Evolutionary conservation across 2,329 filamentous ascomycete species (phyloP).

Genomic region (Cytospora mali): DNA sequence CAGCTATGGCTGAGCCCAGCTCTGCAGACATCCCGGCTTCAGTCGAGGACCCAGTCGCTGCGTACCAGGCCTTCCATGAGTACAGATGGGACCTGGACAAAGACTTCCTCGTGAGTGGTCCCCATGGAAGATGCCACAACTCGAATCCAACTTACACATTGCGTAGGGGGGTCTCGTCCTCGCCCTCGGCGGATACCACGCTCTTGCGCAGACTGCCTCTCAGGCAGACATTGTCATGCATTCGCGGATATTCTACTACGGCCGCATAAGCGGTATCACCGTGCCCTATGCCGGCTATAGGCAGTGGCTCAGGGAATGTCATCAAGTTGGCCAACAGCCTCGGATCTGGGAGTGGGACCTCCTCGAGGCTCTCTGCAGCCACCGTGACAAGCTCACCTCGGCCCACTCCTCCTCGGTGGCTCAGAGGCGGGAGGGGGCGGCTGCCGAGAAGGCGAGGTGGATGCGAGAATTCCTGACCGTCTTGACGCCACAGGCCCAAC

Average conservation of each 20-base stretch:
- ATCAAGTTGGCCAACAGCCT: conserved; percentile 39
- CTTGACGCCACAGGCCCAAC: neutral
- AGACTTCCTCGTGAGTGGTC: conserved; percentile 27
- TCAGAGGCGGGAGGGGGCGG: conserved; percentile 6
- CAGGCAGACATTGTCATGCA: conserved; percentile 30
- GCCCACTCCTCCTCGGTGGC: neutral
- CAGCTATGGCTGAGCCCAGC: conserved; percentile 13
- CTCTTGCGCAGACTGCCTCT: conserved; percentile 25
- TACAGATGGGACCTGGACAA: conserved; percentile 27
- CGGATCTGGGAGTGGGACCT: conserved; percentile 29
- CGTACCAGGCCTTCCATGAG: conserved; percentile 25
- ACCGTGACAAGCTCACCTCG: conserved; percentile 31
- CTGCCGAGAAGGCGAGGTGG: conserved; percentile 24
- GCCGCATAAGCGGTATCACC: conserved; percentile 49
- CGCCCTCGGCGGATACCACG: conserved; percentile 25
- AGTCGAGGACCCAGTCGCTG: neutral
- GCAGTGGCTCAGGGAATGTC: conserved; percentile 54
- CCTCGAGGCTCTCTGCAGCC: conserved; percentile 27
- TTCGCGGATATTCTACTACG: conserved; percentile 61
- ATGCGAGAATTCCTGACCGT: conserved; percentile 14
- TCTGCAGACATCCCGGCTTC: neutral
- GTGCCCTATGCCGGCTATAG: conserved; percentile 72
- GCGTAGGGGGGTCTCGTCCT: conserved; percentile 26
- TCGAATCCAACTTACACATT: neutral
- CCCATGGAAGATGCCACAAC: neutral